These are phyloP conservation scores for Globisporangium middletonii DNA, from an alignment of 352 stramenopile genomes.

Conservation along the genomic window DNA sequence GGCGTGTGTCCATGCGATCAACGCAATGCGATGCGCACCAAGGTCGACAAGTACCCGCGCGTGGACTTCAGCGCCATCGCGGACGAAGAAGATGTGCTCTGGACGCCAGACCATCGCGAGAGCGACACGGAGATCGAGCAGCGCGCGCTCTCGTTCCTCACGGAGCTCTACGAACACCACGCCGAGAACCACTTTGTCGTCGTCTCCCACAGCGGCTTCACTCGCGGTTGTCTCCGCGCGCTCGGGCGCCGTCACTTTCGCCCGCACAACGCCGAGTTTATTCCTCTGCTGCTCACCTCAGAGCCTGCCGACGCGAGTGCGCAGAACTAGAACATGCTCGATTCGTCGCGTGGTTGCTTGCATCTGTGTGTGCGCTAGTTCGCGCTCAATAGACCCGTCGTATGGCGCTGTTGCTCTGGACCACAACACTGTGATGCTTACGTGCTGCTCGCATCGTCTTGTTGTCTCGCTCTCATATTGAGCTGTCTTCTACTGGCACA, in stretches of 20 bases:
- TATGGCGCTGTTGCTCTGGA: neutral
- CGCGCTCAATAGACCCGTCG: neutral
- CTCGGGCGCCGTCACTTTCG: constrained; percentile 61
- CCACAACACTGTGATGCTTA: too few relatives aligned
- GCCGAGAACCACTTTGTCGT: constrained; percentile 38
- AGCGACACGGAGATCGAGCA: constrained; percentile 51
- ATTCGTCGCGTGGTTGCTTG: neutral
- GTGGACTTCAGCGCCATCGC: constrained; percentile 41
- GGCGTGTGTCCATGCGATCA: constrained; percentile 61
- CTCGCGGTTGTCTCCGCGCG: constrained; percentile 47
- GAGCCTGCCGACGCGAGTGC: neutral
- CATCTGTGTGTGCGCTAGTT: too few relatives aligned
- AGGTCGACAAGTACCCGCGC: constrained; percentile 33
- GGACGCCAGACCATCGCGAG: constrained; percentile 46
- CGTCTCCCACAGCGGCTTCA: constrained; percentile 68
- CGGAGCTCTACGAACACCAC: constrained; percentile 32
- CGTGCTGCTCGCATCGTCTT: too few relatives aligned
- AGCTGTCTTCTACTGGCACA: too few relatives aligned
- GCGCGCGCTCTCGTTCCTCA: constrained; percentile 41
- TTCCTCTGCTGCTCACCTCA: constrained; percentile 46
- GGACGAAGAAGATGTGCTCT: constrained; percentile 51
- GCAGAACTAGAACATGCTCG: neutral
- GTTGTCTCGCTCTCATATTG: too few relatives aligned
- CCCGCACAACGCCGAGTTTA: constrained; percentile 58
- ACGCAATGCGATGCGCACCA: constrained; percentile 32